Base-by-base conservation (phyloP, 2,329 filamentous ascomycete genomes). In the Ceratocystis destructans region DNA sequence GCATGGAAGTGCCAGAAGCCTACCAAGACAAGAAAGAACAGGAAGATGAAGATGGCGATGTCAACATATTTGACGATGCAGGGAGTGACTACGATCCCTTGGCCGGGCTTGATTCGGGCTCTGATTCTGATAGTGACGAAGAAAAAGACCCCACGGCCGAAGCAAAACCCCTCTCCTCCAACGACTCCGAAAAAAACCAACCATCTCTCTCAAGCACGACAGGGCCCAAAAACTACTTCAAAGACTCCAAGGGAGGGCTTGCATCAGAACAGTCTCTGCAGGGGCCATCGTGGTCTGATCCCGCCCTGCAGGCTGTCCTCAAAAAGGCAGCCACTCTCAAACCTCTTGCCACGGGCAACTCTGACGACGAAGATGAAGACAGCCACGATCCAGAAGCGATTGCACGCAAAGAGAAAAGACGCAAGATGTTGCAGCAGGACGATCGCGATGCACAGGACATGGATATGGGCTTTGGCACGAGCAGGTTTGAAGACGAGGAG, bases 401-500 rank as follows among this genome's bases (percentile, higher is more conserved):
- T 71, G 83, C 83, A 1, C 83, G 85, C 69, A 83, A 87, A 69
- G 85, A 86, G 62, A 86, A 87, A 6, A 83, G 87, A 64, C 87
- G 85, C 74, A 87, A 83, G 70, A 88, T 96, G 78, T 79, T 96
- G 5, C 79, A 86, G 71, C 82, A 82, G 68, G 84, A 86, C 66
- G 87, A 89, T 70, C 83, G 92, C 61, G 93, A 97, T 73, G 85
- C 91, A 61, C 86, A 93, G 67, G 93, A 99, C 76, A 82, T 99
- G 77, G 94, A 99, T 72, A 84, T 97, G 80, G 93, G 92, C 68
- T 97, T 99, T 72, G 94, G 94, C 44, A 89, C 86, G 22, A 94
- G 88, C 72, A 83, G 93, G 33, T 87, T 90, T 72, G 91, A 89
- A 65, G 94, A 96, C 72, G 91, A 92, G 62, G 92, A 92, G 68